These are phyloP conservation scores for Ilex asprella DNA, from an alignment of 257 asterid genomes.

Conservation along the genomic window DNA sequence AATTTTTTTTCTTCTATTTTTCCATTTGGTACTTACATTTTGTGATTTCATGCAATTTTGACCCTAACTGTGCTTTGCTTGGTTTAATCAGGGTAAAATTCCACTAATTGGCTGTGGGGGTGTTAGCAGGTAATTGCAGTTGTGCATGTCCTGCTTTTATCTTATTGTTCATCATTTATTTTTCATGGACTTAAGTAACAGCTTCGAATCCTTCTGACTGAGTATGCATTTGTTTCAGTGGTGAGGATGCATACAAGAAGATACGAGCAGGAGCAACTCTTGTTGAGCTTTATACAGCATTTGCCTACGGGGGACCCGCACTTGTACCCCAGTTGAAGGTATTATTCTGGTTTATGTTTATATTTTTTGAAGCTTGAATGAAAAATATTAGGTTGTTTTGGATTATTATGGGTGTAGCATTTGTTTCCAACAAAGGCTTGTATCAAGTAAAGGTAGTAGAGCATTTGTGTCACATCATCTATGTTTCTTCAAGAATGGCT, in stretches of 20 bases:
- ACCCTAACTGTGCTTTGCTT: not conserved
- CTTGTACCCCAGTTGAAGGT: slow-evolving; percentile 93
- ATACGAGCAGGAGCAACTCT: slow-evolving; percentile 95
- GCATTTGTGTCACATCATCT: no score
- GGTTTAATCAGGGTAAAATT: slow-evolving; percentile 59
- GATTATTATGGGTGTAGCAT: not conserved
- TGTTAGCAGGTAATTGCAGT: slow-evolving; percentile 62
- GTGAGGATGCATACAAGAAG: slow-evolving; percentile 93
- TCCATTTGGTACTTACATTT: not conserved
- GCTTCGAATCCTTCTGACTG: not conserved
- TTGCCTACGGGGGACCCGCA: slow-evolving; percentile 97
- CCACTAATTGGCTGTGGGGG: slow-evolving; percentile 94
- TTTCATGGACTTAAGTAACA: no score
- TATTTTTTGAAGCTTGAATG: not conserved
- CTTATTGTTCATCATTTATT: no score
- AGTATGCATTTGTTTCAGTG: slow-evolving; percentile 32
- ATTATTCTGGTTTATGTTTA: slow-evolving; percentile 4
- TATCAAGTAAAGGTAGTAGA: no score
- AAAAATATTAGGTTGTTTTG: not conserved
- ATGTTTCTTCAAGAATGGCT: no score
- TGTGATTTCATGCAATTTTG: not conserved
- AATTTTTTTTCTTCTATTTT: no score
- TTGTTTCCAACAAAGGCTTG: no score
- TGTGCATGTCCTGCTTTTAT: not conserved
- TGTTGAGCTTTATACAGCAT: slow-evolving; percentile 89